Evolutionary conservation across 805 yeast genomes (phyloP), one percentile per base, ranked within the genome.

Genomic region (Torulaspora franciscae): DNA sequence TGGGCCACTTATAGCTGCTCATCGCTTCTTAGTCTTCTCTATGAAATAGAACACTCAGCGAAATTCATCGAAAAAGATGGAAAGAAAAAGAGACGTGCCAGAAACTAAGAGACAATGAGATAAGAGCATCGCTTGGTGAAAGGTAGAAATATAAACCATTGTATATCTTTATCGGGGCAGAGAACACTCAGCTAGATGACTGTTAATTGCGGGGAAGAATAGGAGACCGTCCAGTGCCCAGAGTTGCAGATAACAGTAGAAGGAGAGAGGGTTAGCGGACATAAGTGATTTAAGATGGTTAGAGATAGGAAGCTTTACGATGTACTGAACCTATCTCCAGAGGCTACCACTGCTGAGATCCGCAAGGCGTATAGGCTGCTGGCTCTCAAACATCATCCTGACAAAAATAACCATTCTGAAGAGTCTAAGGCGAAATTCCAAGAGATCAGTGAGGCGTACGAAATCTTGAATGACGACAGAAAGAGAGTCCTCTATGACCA

Each of bases 391-490:
- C 76, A 72, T 57, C 90, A 83, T 58, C 90, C 90, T 1, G 90
- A 83, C 58, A 77, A 78, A 54, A 77, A 77, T 15, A 68, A 69
- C 45, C 75, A 71, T 49, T 64, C 76, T 13, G 76, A 75, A 6
- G 72, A 66, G 24, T 68, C 76, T 30, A 76, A 79, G 3, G 73
- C 71, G 46, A 67, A 64, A 48, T 85, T 83, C 65, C 80, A 80
- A 64, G 77, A 74, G 42, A 71, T 83, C 32, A 77, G 82, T 2
- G 71, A 73, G 37, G 90, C 91, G 0, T 85, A 85, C 60, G 83
- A 83, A 50, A 68, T 78, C 5, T 66, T 85, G 27, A 67, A 72
- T 29, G 79, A 81, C 57, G 59, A 62, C 1, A 60, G 62, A 2
- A 67, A 70, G 43, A 66, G 84, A 33, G 47, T 56, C 6, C 57